Evolutionary conservation across 2,329 filamentous ascomycete species (phyloP), one percentile per base, ranked within the genome.

Genomic region (Botrytis elliptica): DNA sequence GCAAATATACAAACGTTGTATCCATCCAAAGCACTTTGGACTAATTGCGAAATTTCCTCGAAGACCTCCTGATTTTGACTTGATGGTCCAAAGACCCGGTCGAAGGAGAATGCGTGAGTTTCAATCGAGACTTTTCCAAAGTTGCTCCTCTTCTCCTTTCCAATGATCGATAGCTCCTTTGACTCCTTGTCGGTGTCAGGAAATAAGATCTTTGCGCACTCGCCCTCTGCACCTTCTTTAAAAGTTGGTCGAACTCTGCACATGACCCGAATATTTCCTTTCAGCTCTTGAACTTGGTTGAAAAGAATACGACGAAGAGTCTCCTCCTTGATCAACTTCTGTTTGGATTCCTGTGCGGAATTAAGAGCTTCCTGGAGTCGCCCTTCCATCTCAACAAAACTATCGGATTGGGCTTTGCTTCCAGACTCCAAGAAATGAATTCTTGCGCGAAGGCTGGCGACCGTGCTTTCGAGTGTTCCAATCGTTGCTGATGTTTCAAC

Each of bases 1-100:
- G 95, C 98, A 84, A 99, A 97, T 76, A 99, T 98, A 83, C 95
- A 98, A 70, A 99, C 96, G 78, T 98, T 99, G 85, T 97, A 99
- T 1, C 96, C 96, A 80, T 99, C 96, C 57, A 99, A 87, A 0
- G 97, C 96, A 78, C 93, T 97, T 83, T 99, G 96, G 1, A 99
- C 95, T 49, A 99, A 88, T 81, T 99, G 96, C 73, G 94, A 97
- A 81, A 98, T 98, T 81, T 99, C 96, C 72, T 93, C 93, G 81
- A 99, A 99, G 1, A 99, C 91, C 77, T 97, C 92, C 29, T 89
- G 86, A 81, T 99, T 99, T 77, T 91, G 88, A 1, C 91, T 90
- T 0, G 85, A 83, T 0, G 95, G 94, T 0, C 91, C 88, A 80
- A 99, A 99, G 0, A 98, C 95, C 12, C 95, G 92, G 80, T 99